Base-by-base conservation (phyloP, 2,329 filamentous ascomycete genomes). In the Ophiognomonia clavigignenti-juglandacearum region DNA sequence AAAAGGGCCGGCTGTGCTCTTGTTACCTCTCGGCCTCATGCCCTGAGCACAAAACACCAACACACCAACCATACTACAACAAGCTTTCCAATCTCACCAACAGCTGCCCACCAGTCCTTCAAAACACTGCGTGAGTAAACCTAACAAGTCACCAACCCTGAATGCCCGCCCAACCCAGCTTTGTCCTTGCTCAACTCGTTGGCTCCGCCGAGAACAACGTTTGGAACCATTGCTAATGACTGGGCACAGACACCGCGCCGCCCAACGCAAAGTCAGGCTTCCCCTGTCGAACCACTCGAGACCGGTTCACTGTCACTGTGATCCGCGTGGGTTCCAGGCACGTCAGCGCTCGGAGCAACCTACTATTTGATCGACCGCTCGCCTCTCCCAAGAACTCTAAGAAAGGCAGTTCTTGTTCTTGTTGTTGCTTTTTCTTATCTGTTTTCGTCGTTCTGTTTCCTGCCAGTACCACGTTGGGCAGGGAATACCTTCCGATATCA, bases 331-430 rank as follows among this genome's bases (percentile, higher is more conserved):
- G 45, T 13, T 29, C 36, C 39, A 37, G 39, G 39, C 39, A 29
- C 34, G 35, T 47, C 44, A 43, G 39, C 38, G n/a, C n/a, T n/a
- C n/a, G n/a, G n/a, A 37, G 34, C 29, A 26, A 47, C 36, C 26
- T 32, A 43, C 29, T 48, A 44, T 43, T 40, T 40, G 26, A 47
- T 32, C 39, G 31, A 35, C 37, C 43, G 45, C 38, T 50, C 44
- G 36, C 41, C 40, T 43, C 43, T 20, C 22, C 27, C 27, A n/a
- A n/a, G n/a, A n/a, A n/a, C n/a, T n/a, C n/a, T n/a, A n/a, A n/a
- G n/a, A n/a, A n/a, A n/a, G n/a, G 24, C 24, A 26, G 24, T 26
- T 26, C 23, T 32, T 16, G 22, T 23, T 44, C 20, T 13, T 9
- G 35, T 31, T 39, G 20, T 41, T 22, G 29, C 31, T 24, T 19